Conservation (phyloP, 108 stramenopile genomes). For the Cyclotella baltica region DNA sequence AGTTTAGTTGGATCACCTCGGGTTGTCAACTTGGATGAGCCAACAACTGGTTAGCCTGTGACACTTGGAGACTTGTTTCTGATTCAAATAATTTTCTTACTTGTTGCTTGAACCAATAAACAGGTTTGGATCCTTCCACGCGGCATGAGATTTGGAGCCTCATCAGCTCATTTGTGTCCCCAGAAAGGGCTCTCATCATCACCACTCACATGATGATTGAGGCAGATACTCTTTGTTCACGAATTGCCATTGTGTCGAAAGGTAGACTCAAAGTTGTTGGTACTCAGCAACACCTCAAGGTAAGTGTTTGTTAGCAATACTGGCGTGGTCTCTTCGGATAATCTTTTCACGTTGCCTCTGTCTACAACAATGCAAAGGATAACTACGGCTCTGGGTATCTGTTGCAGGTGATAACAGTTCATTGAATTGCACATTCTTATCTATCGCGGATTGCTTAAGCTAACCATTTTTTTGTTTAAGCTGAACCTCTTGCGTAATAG, state of each 20-base stretch:
- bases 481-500: conserved; percentile 50
- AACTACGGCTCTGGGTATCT: conserved; percentile 62
- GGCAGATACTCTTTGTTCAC: conserved; percentile 89
- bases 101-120: too few species aligned
- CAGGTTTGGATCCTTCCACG: conserved; percentile 76
- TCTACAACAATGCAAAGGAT: conserved; percentile 11
- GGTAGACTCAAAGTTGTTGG: conserved; percentile 84
- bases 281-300: conserved; percentile 81
- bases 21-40: conserved; percentile 88
- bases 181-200: conserved; percentile 70
- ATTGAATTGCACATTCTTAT: not conserved
- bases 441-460: not conserved
- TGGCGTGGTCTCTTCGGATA: not conserved
- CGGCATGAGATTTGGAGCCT: conserved; percentile 65
- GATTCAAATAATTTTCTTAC: too few species aligned
- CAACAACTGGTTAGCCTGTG: too few species aligned
- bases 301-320: conserved; percentile 45
- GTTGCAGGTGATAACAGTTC: conserved; percentile 35
- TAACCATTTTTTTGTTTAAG: conserved; percentile 3
- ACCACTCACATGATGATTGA: conserved; percentile 97
- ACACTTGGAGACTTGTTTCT: too few species aligned
- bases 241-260: conserved; percentile 89
- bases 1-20: conserved; percentile 82
- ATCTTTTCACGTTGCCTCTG: not conserved
- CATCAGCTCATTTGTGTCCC: conserved; percentile 57